A percentile compares a stretch with the other conserved stretches of the same genome.
Evolutionary conservation across 2,329 filamentous ascomycete species (phyloP).

Genomic region (Pseudonectria foliicola): DNA sequence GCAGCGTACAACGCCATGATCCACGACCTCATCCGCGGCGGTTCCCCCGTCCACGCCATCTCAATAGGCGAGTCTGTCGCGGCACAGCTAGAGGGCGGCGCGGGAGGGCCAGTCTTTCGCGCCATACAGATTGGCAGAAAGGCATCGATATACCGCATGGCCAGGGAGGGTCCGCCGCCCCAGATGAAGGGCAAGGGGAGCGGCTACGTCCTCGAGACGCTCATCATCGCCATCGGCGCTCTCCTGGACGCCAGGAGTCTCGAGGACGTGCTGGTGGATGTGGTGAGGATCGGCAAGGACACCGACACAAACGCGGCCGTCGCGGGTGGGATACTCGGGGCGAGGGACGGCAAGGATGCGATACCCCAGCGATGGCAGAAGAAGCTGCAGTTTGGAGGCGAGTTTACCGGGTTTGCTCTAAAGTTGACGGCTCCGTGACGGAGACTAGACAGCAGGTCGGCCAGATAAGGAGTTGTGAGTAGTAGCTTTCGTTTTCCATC

Average conservation of each 20-base stretch:
- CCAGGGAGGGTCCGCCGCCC: slow-evolving; percentile 21
- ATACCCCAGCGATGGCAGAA: slow-evolving; percentile 35
- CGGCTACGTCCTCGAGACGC: slow-evolving; percentile 37
- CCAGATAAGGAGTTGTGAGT: too few species aligned
- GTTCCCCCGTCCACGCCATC: slow-evolving; percentile 20
- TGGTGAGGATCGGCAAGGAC: slow-evolving; percentile 37
- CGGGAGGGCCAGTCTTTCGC: slow-evolving; percentile 9
- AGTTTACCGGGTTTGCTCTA: slow-evolving; percentile 24
- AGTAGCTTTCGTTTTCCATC: too few species aligned
- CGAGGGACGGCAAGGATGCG: slow-evolving; percentile 33
- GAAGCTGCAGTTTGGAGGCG: slow-evolving; percentile 31
- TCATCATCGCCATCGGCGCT: slow-evolving; percentile 34
- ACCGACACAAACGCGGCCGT: slow-evolving; percentile 42
- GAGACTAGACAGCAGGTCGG: too few species aligned
- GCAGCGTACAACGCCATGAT: slow-evolving; percentile 35
- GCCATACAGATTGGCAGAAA: slow-evolving; percentile 23
- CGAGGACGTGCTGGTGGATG: slow-evolving; percentile 38
- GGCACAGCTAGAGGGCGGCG: slow-evolving; percentile 14
- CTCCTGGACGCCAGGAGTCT: slow-evolving; percentile 32
- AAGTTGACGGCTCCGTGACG: background rate
- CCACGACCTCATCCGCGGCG: slow-evolving; percentile 23
- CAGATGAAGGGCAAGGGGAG: slow-evolving; percentile 23
- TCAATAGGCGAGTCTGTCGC: slow-evolving; percentile 18
- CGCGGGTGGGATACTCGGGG: slow-evolving; percentile 38
- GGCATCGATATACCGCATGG: slow-evolving; percentile 22